These are phyloP conservation scores for Blastosporella zonata DNA, from an alignment of 1,284 basidiomycete species.

Conservation along the genomic window DNA sequence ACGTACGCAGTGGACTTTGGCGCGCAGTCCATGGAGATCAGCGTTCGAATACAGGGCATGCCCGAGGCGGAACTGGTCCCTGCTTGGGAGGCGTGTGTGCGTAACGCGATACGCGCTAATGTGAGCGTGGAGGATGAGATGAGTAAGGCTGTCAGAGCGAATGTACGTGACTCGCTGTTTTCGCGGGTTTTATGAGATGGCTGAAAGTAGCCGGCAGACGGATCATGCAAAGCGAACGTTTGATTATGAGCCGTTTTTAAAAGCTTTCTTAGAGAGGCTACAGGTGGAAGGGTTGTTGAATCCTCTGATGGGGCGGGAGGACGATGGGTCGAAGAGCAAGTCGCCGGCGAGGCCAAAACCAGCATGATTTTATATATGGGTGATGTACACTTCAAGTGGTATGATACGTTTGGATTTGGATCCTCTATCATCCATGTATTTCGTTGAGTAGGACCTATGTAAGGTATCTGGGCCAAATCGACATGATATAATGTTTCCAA, in stretches of 20 bases:
- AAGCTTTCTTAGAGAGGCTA: conserved; percentile 41
- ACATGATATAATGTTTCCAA: too few relatives aligned
- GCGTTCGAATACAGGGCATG: conserved; percentile 46
- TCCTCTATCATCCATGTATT: too few relatives aligned
- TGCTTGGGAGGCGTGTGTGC: conserved; percentile 48
- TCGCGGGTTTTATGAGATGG: neutral
- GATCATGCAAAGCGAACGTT: conserved; percentile 56
- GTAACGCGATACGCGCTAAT: conserved; percentile 39
- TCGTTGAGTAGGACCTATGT: too few relatives aligned
- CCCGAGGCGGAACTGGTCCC: conserved; percentile 31
- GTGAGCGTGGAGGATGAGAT: conserved; percentile 51
- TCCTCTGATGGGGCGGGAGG: conserved; percentile 35
- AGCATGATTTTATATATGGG: neutral
- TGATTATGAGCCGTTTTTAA: conserved; percentile 60
- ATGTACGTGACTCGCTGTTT: conserved; percentile 36
- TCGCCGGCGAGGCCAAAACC: neutral
- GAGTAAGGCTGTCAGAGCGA: conserved; percentile 36
- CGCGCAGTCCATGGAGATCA: conserved; percentile 38
- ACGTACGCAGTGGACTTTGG: conserved; percentile 46
- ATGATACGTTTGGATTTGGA: too few relatives aligned
- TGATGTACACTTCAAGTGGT: too few relatives aligned
- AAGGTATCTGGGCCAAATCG: too few relatives aligned
- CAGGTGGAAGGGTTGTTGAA: conserved; percentile 48
- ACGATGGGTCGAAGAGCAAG: conserved; percentile 26
- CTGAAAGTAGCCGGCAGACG: conserved; percentile 32